Percentiles rank a stretch among this genome's conserved stretches.
Evolutionary conservation across 495 filamentous ascomycete genomes (phyloP).

Genomic region (Sporormia fimetaria): DNA sequence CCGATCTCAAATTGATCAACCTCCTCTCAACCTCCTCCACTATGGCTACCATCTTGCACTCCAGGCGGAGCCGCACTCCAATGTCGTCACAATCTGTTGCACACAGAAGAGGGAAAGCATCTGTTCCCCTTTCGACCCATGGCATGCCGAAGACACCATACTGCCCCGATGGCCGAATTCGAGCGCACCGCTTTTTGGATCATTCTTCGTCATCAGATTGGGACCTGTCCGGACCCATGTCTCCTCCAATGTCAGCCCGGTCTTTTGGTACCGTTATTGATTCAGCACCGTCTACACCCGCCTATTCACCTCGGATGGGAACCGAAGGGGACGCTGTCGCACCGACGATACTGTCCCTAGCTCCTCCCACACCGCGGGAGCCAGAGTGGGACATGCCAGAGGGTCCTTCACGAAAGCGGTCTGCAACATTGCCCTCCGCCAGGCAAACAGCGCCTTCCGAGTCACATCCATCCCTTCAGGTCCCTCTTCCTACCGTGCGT

Average conservation of each 20-base stretch:
- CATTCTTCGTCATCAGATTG: not conserved
- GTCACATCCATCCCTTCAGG: not conserved
- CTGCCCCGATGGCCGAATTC: constrained; percentile 13
- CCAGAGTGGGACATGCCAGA: constrained; percentile 11
- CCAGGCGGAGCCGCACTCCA: too few relatives aligned
- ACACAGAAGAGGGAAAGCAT: too few relatives aligned
- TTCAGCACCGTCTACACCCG: constrained; percentile 17
- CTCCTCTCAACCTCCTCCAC: too few relatives aligned
- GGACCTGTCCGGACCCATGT: constrained; percentile 11
- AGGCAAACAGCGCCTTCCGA: too few relatives aligned
- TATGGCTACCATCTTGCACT: too few relatives aligned
- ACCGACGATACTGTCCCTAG: not conserved
- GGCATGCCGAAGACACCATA: constrained; percentile 18
- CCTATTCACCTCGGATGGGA: constrained; percentile 11
- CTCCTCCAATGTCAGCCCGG: constrained; percentile 19
- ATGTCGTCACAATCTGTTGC: too few relatives aligned
- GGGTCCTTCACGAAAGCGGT: not conserved
- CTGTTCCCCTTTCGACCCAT: constrained; percentile 15
- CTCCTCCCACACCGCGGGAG: constrained; percentile 4
- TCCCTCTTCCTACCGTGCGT: not conserved
- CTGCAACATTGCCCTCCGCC: not conserved
- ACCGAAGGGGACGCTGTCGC: constrained; percentile 14
- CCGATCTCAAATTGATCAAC: too few relatives aligned
- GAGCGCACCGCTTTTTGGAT: constrained; percentile 12
- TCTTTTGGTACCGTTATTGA: constrained; percentile 22